Base-by-base conservation (phyloP, 1,284 basidiomycete genomes). In the Apiotrichum domesticum region DNA sequence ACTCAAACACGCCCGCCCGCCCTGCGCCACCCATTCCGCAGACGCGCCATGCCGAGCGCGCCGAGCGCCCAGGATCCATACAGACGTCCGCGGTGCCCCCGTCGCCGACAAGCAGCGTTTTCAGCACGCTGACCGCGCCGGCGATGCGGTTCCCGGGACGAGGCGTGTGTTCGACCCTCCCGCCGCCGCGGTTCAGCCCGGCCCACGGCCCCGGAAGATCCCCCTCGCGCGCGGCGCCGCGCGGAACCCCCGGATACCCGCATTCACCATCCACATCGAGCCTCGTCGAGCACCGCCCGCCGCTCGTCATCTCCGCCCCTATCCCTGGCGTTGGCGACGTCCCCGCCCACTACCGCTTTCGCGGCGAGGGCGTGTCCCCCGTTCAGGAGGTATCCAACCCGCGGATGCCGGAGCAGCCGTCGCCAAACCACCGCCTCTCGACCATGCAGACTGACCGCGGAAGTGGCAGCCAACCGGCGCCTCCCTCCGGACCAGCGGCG, bases 311-410 rank as follows among this genome's bases (percentile, higher is more conserved):
- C n/a, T 51, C 50, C 6, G 9, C 50, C 10, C 50, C 50, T 4
- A 51, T 51, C 11, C 41, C 50, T 6, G 50, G 50, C 9, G n/a
- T 51, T 21, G 50, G 50, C 29, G 50, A 51, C n/a, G 50, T 51
- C 7, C 50, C 50, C 3, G 50, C 50, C 6, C 29, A 42, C 13
- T 42, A 50, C 39, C 21, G 32, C 13, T 42, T 41, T 32, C 11
- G 39, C 11, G 39, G 37, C 6, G 39, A 50, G 32, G 13, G 37
- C 13, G 37, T 39, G 7, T 39, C 37, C 13, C 7, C 37, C 37
- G 37, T 39, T 39, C 7, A 7, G 8, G 37, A 39, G 13, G 37
- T 13, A 13, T 13, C 37, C 7, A 13, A 39, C 37, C 13, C 37
- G 37, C 8, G 13, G 13, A 39, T 13, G 7, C 8, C 7, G 8